Percentiles rank a stretch among this genome's conserved stretches.
Evolutionary conservation across 768 basidiomycete species (phyloP).

Genomic region (Sporobolomyces phaffii): DNA sequence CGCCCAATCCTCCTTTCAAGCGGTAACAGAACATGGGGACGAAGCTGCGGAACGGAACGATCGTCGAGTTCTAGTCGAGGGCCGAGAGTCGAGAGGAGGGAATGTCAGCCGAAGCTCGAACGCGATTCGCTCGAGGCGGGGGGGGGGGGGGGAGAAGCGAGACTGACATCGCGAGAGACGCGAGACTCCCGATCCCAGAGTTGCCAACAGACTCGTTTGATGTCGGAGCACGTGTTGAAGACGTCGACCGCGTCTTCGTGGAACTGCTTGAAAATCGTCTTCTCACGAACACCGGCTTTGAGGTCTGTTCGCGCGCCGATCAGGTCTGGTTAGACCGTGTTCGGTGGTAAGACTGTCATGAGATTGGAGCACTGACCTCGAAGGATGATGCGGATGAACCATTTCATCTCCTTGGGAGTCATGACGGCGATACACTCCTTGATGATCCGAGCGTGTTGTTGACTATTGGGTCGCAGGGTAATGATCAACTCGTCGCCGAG

Average conservation of each 20-base stretch:
- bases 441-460: conserved; percentile 66
- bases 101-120: conserved; percentile 49
- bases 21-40: conserved; percentile 93
- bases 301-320: conserved; percentile 57
- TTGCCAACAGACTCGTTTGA: conserved; percentile 87
- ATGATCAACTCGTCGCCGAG: too few relatives aligned
- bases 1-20: conserved; percentile 70
- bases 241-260: conserved; percentile 90
- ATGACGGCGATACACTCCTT: conserved; percentile 59
- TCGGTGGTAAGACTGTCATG: not conserved
- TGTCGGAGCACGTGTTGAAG: conserved; percentile 92
- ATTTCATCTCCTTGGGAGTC: conserved; percentile 82
- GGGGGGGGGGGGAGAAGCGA: not conserved
- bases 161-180: conserved; percentile 45
- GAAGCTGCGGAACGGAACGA: conserved; percentile 78
- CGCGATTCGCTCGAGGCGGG: too few relatives aligned
- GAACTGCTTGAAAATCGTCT: conserved; percentile 80
- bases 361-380: conserved; percentile 59
- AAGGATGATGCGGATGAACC: conserved; percentile 92
- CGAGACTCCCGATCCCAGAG: conserved; percentile 69
- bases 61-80: conserved; percentile 63
- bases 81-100: not conserved
- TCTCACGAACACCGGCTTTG: conserved; percentile 87
- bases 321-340: not conserved
- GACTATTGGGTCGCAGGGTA: conserved; percentile 55